A percentile compares a stretch with the other conserved stretches of the same genome.
These are phyloP conservation scores for Lolium perenne DNA, from an alignment of 176 grass and related monocot genomes.

Conservation along the genomic window DNA sequence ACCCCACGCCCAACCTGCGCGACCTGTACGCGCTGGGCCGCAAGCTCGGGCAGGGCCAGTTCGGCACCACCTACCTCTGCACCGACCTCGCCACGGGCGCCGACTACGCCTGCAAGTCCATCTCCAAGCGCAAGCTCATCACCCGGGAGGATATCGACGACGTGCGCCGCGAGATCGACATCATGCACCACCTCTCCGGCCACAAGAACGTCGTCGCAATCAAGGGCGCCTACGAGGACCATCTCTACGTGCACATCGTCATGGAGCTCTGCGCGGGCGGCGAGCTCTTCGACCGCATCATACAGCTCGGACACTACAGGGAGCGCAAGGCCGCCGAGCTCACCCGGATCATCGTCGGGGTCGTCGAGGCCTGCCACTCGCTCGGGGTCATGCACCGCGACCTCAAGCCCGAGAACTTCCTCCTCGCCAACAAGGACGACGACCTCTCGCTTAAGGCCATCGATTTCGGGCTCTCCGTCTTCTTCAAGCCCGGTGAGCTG, in stretches of 20 bases:
- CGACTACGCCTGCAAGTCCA: slow-evolving; percentile 85
- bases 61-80: slow-evolving; percentile 73
- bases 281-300: slow-evolving; percentile 97
- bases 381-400: slow-evolving; percentile 97
- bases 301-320: slow-evolving; percentile 90
- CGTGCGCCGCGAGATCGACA: slow-evolving; percentile 99
- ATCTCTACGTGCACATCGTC: slow-evolving; percentile 89
- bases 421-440: slow-evolving; percentile 85
- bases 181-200: slow-evolving; percentile 95
- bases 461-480: slow-evolving; percentile 96
- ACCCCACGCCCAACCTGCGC: slow-evolving; percentile 72
- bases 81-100: no score
- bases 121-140: slow-evolving; percentile 98
- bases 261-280: slow-evolving; percentile 97
- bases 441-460: slow-evolving; percentile 94
- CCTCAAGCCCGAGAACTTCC: slow-evolving; percentile 97
- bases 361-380: slow-evolving; percentile 98
- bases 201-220: slow-evolving; percentile 88
- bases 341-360: slow-evolving; percentile 88
- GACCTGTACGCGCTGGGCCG: slow-evolving; percentile 73
- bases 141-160: slow-evolving; percentile 88
- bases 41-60: slow-evolving; percentile 94
- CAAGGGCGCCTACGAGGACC: slow-evolving; percentile 96
- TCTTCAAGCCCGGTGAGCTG: slow-evolving; percentile 91
- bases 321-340: slow-evolving; percentile 96